Base-by-base conservation (phyloP, 495 filamentous ascomycete species). In the Parathielavia appendiculata region DNA sequence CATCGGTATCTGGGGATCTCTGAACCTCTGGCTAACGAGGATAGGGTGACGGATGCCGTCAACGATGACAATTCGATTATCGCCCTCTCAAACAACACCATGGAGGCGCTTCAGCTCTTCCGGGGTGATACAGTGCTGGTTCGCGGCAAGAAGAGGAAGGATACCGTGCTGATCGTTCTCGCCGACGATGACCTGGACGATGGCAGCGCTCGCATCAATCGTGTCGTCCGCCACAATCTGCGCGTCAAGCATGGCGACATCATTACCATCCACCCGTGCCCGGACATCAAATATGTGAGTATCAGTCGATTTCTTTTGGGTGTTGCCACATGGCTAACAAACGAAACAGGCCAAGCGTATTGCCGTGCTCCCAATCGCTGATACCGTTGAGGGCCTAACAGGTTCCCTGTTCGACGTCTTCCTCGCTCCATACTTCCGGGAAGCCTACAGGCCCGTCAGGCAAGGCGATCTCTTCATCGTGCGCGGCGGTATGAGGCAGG, bases 61-160 rank as follows among this genome's bases (percentile, higher is more conserved):
- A 97, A 95, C 76, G 93, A 98, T 87, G 93, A 98, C 76, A 98
- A 98, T 86, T 97, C 93, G 63, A 91, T 97, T 71, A 96, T 98
- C 69, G 91, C 91, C 54, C 83, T 98, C 46, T 98, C 93, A 23
- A 96, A 96, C 81, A 93, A 95, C 77, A 97, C 95, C 59, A 98
- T 98, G 93, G 93, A 98, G 75, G 86, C 90, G 45, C 85, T 98
- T 50, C 90, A 96, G 74, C 87, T 98, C 47, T 98, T 98, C 86
- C 88, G 93, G 66, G 93, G 93, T 63, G 93, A 98, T 73, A 98
- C 93, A 57, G 93, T 98, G 32, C 78, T 97, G 45, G 95, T 97
- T 22, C 95, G 95, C 77, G 93, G 93, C 71, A 98, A 98, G 87
- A 98, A 97, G 89, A 84, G 93, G 73, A 97, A 96, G 81, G 95